Evolutionary conservation across 495 filamentous ascomycete genomes (phyloP).

Genomic region (Entonaema liquescens): DNA sequence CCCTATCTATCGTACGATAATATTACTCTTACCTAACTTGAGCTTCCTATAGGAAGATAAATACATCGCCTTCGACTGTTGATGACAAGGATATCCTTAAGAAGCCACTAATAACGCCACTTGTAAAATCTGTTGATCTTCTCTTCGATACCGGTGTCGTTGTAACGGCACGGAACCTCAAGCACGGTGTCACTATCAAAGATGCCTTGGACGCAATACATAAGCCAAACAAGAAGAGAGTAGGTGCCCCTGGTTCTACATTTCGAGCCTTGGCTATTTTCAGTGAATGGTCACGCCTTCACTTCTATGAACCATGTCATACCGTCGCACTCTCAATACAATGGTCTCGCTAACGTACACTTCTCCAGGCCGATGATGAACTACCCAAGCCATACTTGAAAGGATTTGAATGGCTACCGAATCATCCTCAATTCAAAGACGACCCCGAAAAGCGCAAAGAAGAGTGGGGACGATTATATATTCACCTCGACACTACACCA

Average conservation of each 20-base stretch:
- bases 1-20: too few species aligned
- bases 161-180: conserved; percentile 80
- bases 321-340: too few species aligned
- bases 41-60: conserved; percentile 75
- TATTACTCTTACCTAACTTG: too few species aligned
- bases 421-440: conserved; percentile 66
- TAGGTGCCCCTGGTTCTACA: conserved; percentile 47
- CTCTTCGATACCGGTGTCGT: conserved; percentile 87
- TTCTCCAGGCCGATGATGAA: conserved; percentile 81
- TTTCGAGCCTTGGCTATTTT: too few species aligned
- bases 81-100: conserved; percentile 84
- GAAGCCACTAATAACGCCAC: conserved; percentile 78
- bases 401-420: conserved; percentile 84
- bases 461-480: conserved; percentile 69
- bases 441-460: conserved; percentile 55
- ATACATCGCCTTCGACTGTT: conserved; percentile 77
- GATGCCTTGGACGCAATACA: conserved; percentile 92
- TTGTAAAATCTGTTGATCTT: conserved; percentile 92
- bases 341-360: background rate
- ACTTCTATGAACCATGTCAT: too few species aligned
- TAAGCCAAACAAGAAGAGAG: conserved; percentile 95
- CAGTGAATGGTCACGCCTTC: background rate
- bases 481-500: conserved; percentile 79
- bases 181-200: conserved; percentile 94
- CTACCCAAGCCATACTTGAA: conserved; percentile 81